These are phyloP conservation scores for Coniferiporia weirii DNA, from an alignment of 1,284 basidiomycete genomes.

Conservation along the genomic window DNA sequence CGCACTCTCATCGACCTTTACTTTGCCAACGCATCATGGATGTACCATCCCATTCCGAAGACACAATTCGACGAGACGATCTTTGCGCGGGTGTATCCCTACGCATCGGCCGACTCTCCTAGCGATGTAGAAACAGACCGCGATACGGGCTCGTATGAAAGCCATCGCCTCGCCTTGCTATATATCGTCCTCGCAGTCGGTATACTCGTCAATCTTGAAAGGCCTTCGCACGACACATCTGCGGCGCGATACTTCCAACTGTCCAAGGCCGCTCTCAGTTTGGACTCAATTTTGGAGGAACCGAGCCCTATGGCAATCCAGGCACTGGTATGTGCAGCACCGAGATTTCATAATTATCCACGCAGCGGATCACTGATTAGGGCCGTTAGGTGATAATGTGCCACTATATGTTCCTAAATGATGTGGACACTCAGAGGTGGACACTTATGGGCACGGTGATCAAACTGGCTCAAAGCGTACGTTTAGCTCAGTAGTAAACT, in stretches of 20 bases:
- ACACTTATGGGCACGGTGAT: constrained; percentile 62
- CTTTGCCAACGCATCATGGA: constrained; percentile 63
- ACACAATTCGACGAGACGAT: constrained; percentile 47
- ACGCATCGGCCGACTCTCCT: constrained; percentile 23
- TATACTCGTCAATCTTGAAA: constrained; percentile 44
- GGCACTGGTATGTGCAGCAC: constrained; percentile 44
- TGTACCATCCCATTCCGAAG: constrained; percentile 60
- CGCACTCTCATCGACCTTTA: constrained; percentile 45
- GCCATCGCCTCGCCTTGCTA: constrained; percentile 38
- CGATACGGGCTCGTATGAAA: constrained; percentile 39
- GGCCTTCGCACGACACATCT: constrained; percentile 43
- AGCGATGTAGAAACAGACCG: constrained; percentile 18
- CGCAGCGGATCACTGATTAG: constrained; percentile 10
- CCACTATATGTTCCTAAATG: constrained; percentile 64
- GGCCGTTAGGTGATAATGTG: constrained; percentile 54
- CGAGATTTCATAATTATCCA: background rate
- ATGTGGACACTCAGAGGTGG: constrained; percentile 63
- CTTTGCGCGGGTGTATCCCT: constrained; percentile 48
- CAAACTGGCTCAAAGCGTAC: constrained; percentile 62
- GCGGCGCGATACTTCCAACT: constrained; percentile 55
- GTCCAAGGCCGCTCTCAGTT: constrained; percentile 49
- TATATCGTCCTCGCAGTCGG: constrained; percentile 44
- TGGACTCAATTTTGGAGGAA: constrained; percentile 59
- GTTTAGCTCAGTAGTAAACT: constrained; percentile 26
- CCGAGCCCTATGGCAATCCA: constrained; percentile 58